These are phyloP conservation scores for Hygrophorus pudorinus DNA, from an alignment of 768 basidiomycete species.

Conservation along the genomic window DNA sequence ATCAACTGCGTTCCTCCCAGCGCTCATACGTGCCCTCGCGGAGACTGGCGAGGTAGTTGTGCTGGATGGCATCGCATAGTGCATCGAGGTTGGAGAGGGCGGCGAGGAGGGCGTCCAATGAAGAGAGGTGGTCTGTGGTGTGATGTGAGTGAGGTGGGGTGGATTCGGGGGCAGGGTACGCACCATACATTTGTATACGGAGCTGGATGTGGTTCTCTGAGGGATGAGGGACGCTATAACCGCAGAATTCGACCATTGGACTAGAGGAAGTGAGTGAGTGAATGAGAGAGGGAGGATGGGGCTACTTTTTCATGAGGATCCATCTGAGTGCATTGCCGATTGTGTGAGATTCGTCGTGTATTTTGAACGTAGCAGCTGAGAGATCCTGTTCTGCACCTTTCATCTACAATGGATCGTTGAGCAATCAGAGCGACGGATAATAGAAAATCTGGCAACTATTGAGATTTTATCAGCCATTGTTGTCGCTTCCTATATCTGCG, in stretches of 20 bases:
- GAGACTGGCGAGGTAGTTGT: slow-evolving; percentile 55
- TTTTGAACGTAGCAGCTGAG: slow-evolving; percentile 85
- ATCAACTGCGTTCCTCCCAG: slow-evolving; percentile 64
- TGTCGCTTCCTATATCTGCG: too few species aligned
- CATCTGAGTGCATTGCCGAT: slow-evolving; percentile 91
- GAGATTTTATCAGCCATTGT: too few species aligned
- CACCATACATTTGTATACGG: slow-evolving; percentile 99
- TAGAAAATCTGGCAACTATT: too few species aligned
- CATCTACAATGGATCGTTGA: too few species aligned
- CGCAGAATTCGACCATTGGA: slow-evolving; percentile 96
- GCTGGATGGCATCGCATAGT: slow-evolving; percentile 62
- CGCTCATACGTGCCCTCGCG: slow-evolving; percentile 42
- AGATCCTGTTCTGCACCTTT: slow-evolving; percentile 74
- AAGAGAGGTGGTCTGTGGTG: slow-evolving; percentile 74
- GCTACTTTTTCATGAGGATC: slow-evolving; percentile 99
- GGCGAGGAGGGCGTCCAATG: slow-evolving; percentile 65
- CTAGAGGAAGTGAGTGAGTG: slow-evolving; percentile 28
- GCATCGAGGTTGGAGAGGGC: slow-evolving; percentile 73
- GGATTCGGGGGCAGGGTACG: slow-evolving; percentile 20
- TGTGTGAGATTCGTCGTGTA: slow-evolving; percentile 91
- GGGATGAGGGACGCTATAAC: slow-evolving; percentile 88
- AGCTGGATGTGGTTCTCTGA: slow-evolving; percentile 95
- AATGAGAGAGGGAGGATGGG: background rate
- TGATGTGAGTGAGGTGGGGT: slow-evolving; percentile 2
- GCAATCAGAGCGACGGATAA: too few species aligned